Evolutionary conservation across 2,329 filamentous ascomycete species (phyloP), one percentile per base, ranked within the genome.

Genomic region (Sporothrix pallida): DNA sequence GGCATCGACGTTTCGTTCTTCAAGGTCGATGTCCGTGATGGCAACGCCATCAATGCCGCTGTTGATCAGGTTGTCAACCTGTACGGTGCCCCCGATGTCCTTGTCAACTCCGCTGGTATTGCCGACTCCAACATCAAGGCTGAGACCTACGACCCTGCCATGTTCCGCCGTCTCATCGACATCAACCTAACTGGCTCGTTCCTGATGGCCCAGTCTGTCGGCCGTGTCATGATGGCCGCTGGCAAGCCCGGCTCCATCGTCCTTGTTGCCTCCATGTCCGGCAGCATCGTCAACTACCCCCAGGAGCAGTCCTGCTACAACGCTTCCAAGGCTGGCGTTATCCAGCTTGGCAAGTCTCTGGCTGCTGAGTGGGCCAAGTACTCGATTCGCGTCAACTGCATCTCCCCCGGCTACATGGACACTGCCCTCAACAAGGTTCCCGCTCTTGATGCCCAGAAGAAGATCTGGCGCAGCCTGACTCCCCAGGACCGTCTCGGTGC

Each of bases 341-440:
- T 93, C 77, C 91, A 93, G 83, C 87, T 95, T 71, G 91, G 89
- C 82, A 93, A 93, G 85, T 94, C 92, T 3, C 88, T 96, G 31
- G 93, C 92, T 60, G 92, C 92, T 72, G 93, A 96, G 84, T 95
- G 93, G 93, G 92, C 93, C 79, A 92, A 93, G 83, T 87, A 93
- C 83, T 87, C 87, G 78, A 94, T 95, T 80, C 91, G 93, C 52
- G 92, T 95, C 79, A 96, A 96, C 87, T 91, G 89, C 82, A 94
- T 95, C 83, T 93, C 90, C 7, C 93, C 93, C 23, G 93, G 93
- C 44, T 95, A 95, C 85, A 95, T 95, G 90, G 92, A 95, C 85
- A 96, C 93, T 5, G 91, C 91, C 5, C 86, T 94, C 76, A 95
- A 94, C 88, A 90, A 91, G 75, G 91, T 93, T 8, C 91, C 92